These are phyloP conservation scores for Kingdonia uniflora DNA, from an alignment of 164 flowering plant species.

Conservation along the genomic window DNA sequence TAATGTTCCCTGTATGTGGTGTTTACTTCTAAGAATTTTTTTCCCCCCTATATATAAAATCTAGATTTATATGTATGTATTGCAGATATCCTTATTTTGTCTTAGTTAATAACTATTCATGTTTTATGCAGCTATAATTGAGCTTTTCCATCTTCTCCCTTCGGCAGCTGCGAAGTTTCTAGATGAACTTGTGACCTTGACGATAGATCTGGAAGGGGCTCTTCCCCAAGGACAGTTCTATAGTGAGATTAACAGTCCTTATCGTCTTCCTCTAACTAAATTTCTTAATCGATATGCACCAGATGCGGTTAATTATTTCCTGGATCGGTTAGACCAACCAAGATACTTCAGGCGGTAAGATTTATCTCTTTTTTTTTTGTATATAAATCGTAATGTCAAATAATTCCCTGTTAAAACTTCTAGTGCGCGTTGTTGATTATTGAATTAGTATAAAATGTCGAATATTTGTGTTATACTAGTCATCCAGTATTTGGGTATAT, in stretches of 20 bases:
- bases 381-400: no score
- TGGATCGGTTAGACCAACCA: slow-evolving; percentile 73
- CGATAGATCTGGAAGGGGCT: slow-evolving; percentile 88
- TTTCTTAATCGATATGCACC: slow-evolving; percentile 82
- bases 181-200: slow-evolving; percentile 89
- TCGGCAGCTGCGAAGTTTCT: slow-evolving; percentile 86
- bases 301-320: slow-evolving; percentile 89
- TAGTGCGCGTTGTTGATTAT: no score
- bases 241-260: slow-evolving; percentile 98
- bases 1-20: no score
- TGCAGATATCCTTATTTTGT: no score
- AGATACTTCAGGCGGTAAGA: slow-evolving; percentile 85
- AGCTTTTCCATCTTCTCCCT: slow-evolving; percentile 98
- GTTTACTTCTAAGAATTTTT: no score
- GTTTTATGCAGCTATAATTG: slow-evolving; percentile 83
- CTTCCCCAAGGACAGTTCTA: slow-evolving; percentile 88
- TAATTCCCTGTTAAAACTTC: no score
- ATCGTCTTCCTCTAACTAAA: slow-evolving; percentile 92
- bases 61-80: no score
- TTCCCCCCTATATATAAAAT: no score
- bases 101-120: slow-evolving; percentile 5
- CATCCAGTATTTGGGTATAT: no score
- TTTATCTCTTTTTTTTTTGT: background rate
- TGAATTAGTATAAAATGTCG: no score
- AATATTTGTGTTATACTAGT: no score